These are phyloP conservation scores for Glonium stellatum DNA, from an alignment of 495 filamentous ascomycete genomes.

Conservation along the genomic window DNA sequence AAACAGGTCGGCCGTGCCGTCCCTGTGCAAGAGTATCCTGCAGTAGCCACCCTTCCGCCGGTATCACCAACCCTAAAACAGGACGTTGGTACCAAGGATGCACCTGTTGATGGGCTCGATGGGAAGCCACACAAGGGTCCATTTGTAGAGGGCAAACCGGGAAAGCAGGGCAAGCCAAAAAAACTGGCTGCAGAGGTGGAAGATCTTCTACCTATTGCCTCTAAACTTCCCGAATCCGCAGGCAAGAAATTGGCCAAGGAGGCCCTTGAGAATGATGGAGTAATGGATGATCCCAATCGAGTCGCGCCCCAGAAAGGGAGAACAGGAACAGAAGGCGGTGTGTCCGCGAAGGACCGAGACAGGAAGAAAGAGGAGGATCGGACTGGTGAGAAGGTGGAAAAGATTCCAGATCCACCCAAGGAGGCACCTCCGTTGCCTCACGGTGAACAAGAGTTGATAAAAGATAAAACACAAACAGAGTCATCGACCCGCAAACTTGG, in stretches of 20 bases:
- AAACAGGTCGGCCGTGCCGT: conserved; percentile 23
- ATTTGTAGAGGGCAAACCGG: conserved; percentile 34
- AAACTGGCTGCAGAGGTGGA: conserved; percentile 45
- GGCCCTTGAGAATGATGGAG: conserved; percentile 61
- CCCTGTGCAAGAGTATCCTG: conserved; percentile 6
- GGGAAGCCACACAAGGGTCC: conserved; percentile 91
- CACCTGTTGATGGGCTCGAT: conserved; percentile 91
- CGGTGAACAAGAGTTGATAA: conserved; percentile 57
- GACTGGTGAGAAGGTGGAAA: conserved; percentile 57
- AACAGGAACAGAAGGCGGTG: conserved; percentile 77
- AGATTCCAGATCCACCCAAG: conserved; percentile 74
- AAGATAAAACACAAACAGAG: conserved; percentile 38
- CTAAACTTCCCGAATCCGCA: conserved; percentile 28
- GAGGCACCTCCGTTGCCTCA: conserved; percentile 76
- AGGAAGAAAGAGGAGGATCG: conserved; percentile 52
- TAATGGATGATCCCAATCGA: conserved; percentile 81
- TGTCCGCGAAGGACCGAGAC: conserved; percentile 74
- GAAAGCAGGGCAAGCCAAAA: conserved; percentile 24
- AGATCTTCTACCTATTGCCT: conserved; percentile 24
- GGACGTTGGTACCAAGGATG: conserved; percentile 68
- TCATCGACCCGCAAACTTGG: conserved; percentile 33
- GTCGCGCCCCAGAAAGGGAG: conserved; percentile 71
- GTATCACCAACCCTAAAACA: conserved; percentile 36
- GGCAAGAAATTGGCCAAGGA: conserved; percentile 28
- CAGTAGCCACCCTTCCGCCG: conserved; percentile 10